Evolutionary conservation across 768 basidiomycete species (phyloP).

Genomic region (Mycena latifolia): DNA sequence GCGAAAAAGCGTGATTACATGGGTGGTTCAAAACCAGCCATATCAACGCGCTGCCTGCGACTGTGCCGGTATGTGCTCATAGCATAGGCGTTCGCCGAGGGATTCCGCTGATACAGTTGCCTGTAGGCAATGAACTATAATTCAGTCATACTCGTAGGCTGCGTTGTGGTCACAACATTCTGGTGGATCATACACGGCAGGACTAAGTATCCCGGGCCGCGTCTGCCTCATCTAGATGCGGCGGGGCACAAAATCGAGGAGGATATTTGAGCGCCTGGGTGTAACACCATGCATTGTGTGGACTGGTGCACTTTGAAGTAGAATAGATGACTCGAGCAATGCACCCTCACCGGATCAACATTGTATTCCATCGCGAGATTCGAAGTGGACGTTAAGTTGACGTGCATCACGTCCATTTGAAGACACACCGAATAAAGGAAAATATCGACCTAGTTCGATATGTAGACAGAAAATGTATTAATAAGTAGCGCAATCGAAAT

Average conservation of each 20-base stretch:
- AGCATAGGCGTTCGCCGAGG: neutral
- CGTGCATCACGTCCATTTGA: no score
- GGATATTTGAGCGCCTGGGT: constrained; percentile 4
- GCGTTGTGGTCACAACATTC: constrained; percentile 17
- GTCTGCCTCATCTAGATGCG: constrained; percentile 24
- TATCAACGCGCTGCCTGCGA: constrained; percentile 29
- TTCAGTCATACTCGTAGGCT: constrained; percentile 30
- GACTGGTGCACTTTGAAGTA: neutral
- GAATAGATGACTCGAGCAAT: neutral
- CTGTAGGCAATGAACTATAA: constrained; percentile 30
- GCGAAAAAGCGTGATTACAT: no score
- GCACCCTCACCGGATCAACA: neutral
- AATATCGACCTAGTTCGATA: no score
- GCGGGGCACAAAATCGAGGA: constrained; percentile 22
- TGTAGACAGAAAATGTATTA: no score
- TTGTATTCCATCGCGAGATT: no score
- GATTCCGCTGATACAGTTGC: neutral
- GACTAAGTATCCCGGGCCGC: constrained; percentile 26
- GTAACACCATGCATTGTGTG: neutral
- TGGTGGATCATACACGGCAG: constrained; percentile 34
- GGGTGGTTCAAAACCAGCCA: no score
- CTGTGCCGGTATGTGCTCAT: constrained; percentile 19
- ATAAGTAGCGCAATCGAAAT: no score
- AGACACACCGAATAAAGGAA: no score
- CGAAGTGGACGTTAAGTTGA: no score